Conservation (phyloP, 2,329 filamentous ascomycete genomes). For the Ophiostoma populinum region DNA sequence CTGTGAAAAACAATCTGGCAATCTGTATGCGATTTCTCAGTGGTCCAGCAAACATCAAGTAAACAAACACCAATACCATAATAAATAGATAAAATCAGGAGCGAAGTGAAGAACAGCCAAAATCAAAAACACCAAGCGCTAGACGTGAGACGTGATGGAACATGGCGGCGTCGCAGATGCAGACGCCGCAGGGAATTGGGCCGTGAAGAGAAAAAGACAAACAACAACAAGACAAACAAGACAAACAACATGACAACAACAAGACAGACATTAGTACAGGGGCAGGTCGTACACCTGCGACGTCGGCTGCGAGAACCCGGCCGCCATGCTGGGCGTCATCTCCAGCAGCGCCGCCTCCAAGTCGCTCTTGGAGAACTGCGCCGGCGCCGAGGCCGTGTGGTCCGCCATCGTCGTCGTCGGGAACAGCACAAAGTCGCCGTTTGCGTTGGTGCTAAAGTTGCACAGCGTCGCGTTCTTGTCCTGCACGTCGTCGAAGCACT, state of each 20-base stretch:
- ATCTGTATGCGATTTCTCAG: too few species aligned
- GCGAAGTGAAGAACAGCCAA: too few species aligned
- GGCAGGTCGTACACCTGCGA: slow-evolving; percentile 29
- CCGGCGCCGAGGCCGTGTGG: slow-evolving; percentile 3
- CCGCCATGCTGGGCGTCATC: slow-evolving; percentile 27
- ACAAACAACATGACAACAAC: slow-evolving; percentile 1
- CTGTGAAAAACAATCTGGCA: too few species aligned
- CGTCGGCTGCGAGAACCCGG: slow-evolving; percentile 33
- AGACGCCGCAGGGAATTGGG: too few species aligned
- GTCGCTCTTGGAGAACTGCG: slow-evolving; percentile 1
- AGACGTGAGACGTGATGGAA: too few species aligned
- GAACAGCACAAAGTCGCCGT: slow-evolving; percentile 50
- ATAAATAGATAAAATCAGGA: too few species aligned
- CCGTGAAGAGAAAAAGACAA: too few species aligned
- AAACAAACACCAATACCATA: too few species aligned
- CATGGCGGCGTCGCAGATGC: too few species aligned
- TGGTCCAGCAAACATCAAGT: too few species aligned
- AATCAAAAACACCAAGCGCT: too few species aligned
- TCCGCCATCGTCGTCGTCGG: slow-evolving; percentile 14
- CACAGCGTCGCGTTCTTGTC: slow-evolving; percentile 19
- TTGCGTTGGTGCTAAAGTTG: slow-evolving; percentile 13
- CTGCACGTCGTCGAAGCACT: slow-evolving; percentile 36
- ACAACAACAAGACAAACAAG: too few species aligned
- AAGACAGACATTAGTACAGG: slow-evolving; percentile 19
- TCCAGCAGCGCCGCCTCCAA: slow-evolving; percentile 32